phyloP scores from a whole-genome alignment of 1,139 yeast genomes.

The Pichia sp. region DNA sequence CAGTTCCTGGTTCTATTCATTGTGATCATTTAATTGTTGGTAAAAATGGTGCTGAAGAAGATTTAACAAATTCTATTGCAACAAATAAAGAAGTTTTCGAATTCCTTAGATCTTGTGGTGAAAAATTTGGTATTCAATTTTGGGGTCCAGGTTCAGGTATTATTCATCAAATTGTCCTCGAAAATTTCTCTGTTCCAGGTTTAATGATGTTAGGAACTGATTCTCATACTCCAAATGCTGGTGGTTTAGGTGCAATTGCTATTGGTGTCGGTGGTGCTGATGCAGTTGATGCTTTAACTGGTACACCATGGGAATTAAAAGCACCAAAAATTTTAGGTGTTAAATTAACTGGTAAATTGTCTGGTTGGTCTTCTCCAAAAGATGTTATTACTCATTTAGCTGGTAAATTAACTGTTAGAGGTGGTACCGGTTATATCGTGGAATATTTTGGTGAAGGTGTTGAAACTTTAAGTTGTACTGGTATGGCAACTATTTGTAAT shows the following conservation, averaged over 20 bases:
- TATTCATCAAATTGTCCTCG: constrained; percentile 93
- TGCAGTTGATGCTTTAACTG: constrained; percentile 94
- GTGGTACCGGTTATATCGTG: constrained; percentile 94
- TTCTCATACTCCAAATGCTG: constrained; percentile 97
- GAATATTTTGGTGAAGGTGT: constrained; percentile 98
- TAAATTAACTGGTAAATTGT: constrained; percentile 76
- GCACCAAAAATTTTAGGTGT: constrained; percentile 94
- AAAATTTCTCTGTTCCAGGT: constrained; percentile 93
- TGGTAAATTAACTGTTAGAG: constrained; percentile 86
- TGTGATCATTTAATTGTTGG: constrained; percentile 98
- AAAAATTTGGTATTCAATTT: constrained; percentile 89
- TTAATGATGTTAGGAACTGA: constrained; percentile 95
- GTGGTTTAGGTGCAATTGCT: constrained; percentile 95
- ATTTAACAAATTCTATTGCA: constrained; percentile 66
- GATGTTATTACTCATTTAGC: constrained; percentile 90
- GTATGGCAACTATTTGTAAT: constrained; percentile 98
- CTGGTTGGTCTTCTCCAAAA: constrained; percentile 94
- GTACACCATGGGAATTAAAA: constrained; percentile 98
- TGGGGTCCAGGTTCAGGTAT: constrained; percentile 99
- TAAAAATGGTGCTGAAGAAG: constrained; percentile 80
- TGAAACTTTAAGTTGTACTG: constrained; percentile 78
- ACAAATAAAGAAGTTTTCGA: constrained; percentile 92
- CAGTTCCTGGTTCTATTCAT: constrained; percentile 92
- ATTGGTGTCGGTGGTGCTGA: constrained; percentile 99
- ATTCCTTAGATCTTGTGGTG: constrained; percentile 84